Evolutionary conservation across 768 basidiomycete genomes (phyloP).

Genomic region (Lactifluus piperatus): DNA sequence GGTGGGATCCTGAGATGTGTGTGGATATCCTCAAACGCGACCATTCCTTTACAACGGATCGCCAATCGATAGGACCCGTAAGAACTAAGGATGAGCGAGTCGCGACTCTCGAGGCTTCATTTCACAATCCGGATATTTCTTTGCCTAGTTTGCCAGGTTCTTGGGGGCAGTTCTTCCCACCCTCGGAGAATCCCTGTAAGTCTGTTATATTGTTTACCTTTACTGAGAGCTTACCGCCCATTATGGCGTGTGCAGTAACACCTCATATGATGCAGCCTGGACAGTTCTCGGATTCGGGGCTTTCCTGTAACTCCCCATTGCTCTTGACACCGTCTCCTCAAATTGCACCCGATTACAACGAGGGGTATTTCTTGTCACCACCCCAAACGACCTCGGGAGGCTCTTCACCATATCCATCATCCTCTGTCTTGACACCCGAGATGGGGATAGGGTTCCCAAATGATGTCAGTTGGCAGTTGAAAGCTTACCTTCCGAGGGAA

Average conservation of each 20-base stretch:
- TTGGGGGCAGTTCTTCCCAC: not conserved
- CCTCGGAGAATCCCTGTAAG: not conserved
- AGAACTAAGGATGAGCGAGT: not conserved
- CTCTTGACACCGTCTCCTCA: not conserved
- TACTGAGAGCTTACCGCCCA: not conserved
- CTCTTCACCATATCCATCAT: conserved; percentile 10
- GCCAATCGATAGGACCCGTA: not conserved
- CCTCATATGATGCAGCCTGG: not conserved
- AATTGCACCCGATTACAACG: not conserved
- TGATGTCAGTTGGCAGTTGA: not conserved
- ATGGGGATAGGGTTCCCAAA: not conserved
- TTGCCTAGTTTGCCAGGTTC: not conserved
- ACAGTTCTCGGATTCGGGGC: not conserved
- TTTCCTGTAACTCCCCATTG: not conserved
- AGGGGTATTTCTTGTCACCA: not conserved
- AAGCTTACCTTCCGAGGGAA: not conserved
- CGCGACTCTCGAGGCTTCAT: not conserved
- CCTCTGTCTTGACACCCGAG: not conserved
- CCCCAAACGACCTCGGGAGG: not conserved
- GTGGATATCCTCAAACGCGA: conserved; percentile 2
- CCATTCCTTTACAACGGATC: not conserved
- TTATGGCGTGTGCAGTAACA: not conserved
- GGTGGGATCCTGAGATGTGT: conserved; percentile 23
- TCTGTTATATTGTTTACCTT: not conserved
- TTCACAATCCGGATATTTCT: not conserved